These are phyloP conservation scores for Graphilbum fragrans DNA, from an alignment of 2,329 filamentous ascomycete genomes.

Conservation along the genomic window DNA sequence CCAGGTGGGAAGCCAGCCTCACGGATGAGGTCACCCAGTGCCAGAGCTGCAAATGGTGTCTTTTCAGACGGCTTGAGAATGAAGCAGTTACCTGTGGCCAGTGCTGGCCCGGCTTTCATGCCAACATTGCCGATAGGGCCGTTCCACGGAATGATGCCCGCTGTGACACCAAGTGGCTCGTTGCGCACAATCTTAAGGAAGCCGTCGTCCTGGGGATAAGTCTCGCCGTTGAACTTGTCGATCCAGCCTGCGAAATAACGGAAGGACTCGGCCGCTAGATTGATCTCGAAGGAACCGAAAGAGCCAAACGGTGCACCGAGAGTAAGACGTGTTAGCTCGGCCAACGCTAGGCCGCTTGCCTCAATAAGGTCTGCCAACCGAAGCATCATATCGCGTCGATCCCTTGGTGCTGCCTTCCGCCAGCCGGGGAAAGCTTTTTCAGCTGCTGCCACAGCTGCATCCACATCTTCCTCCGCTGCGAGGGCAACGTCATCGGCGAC, in stretches of 20 bases:
- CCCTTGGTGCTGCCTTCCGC: slow-evolving; percentile 63
- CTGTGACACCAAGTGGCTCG: slow-evolving; percentile 19
- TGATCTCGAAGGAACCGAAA: too few species aligned
- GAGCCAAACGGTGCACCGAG: slow-evolving; percentile 13
- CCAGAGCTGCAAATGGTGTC: slow-evolving; percentile 22
- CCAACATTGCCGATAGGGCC: slow-evolving; percentile 21
- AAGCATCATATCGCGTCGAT: slow-evolving; percentile 37
- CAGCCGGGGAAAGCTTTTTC: slow-evolving; percentile 60
- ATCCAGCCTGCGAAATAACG: slow-evolving; percentile 32
- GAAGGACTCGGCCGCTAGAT: slow-evolving; percentile 35
- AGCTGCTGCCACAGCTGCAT: slow-evolving; percentile 61
- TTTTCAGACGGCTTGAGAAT: slow-evolving; percentile 31
- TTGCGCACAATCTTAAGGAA: slow-evolving; percentile 27
- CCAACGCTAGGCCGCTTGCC: slow-evolving; percentile 20
- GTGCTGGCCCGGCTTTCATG: slow-evolving; percentile 26
- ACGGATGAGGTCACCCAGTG: slow-evolving; percentile 21
- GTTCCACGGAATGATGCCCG: slow-evolving; percentile 26
- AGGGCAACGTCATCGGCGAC: slow-evolving; percentile 34
- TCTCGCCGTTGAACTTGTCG: slow-evolving; percentile 25
- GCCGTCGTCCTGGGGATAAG: slow-evolving; percentile 30
- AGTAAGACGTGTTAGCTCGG: slow-evolving; percentile 29
- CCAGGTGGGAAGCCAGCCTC: slow-evolving; percentile 29
- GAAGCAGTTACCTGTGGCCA: slow-evolving; percentile 28
- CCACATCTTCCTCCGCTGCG: slow-evolving; percentile 40
- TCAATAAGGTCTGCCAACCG: slow-evolving; percentile 32